A percentile compares a stretch with the other conserved stretches of the same genome.
Conservation (phyloP, 1,284 basidiomycete species). For the Somion occarium region DNA sequence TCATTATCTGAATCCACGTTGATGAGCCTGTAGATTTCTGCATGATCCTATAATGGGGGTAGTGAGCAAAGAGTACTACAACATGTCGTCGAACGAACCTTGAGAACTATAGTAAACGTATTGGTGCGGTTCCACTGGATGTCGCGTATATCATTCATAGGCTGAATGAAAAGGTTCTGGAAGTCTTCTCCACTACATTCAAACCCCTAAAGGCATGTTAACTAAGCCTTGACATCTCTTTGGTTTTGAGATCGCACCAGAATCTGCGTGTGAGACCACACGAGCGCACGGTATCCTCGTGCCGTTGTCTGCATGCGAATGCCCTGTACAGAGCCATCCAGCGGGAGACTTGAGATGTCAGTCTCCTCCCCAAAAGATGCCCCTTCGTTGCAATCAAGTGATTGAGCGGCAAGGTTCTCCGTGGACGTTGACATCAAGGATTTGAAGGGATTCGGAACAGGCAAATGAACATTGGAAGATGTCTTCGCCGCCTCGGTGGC, state of each 20-base stretch:
- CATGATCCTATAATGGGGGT: conserved; percentile 32
- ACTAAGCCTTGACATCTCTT: too few relatives aligned
- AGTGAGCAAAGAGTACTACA: background rate
- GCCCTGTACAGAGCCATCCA: conserved; percentile 27
- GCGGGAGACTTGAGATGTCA: conserved; percentile 27
- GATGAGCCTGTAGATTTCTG: conserved; percentile 35
- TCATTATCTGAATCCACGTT: conserved; percentile 37
- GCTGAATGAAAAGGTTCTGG: conserved; percentile 25
- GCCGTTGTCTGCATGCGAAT: conserved; percentile 27
- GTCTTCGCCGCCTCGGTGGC: conserved; percentile 11
- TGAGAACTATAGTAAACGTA: conserved; percentile 35
- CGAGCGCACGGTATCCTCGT: conserved; percentile 30
- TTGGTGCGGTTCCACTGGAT: conserved; percentile 36
- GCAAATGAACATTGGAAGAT: conserved; percentile 22
- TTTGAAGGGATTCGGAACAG: conserved; percentile 57
- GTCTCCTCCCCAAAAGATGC: conserved; percentile 18
- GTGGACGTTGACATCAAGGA: conserved; percentile 36
- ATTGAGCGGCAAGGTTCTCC: conserved; percentile 30
- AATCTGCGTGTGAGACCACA: conserved; percentile 42
- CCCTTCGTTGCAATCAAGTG: conserved; percentile 3
- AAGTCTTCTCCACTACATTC: conserved; percentile 30
- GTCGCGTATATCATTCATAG: conserved; percentile 27
- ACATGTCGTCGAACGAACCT: conserved; percentile 11
- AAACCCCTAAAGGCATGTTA: conserved; percentile 31
- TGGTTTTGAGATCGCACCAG: conserved; percentile 35